These are phyloP conservation scores for Phytopythium boreale DNA, from an alignment of 352 stramenopile species.

Conservation along the genomic window DNA sequence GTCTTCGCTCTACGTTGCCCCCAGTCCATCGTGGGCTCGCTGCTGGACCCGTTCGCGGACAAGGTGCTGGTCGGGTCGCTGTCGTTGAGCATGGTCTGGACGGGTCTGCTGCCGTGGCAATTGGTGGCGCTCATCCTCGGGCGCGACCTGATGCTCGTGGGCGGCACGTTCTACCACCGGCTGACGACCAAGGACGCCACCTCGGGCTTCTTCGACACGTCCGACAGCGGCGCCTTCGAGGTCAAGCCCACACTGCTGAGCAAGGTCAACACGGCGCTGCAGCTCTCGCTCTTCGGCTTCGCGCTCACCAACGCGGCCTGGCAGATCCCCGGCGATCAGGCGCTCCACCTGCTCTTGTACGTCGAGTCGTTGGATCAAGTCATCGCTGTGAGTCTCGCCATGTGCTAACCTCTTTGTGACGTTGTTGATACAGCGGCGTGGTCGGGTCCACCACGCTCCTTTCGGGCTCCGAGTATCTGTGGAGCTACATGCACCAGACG, in stretches of 20 bases:
- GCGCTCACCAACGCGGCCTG: slow-evolving; percentile 72
- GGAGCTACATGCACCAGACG: slow-evolving; percentile 69
- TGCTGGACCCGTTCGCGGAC: slow-evolving; percentile 81
- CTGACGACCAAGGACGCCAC: slow-evolving; percentile 65
- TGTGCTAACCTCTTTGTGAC: slow-evolving; percentile 6
- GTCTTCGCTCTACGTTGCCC: neutral
- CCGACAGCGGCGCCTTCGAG: slow-evolving; percentile 65
- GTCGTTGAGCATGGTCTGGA: slow-evolving; percentile 73
- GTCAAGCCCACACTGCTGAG: slow-evolving; percentile 68
- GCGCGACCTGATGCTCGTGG: slow-evolving; percentile 65
- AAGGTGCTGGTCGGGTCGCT: slow-evolving; percentile 77
- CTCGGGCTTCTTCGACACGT: slow-evolving; percentile 79
- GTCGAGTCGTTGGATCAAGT: slow-evolving; percentile 9
- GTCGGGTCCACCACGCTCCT: slow-evolving; percentile 74
- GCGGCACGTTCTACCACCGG: slow-evolving; percentile 76
- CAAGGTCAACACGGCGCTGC: slow-evolving; percentile 81
- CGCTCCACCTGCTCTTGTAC: slow-evolving; percentile 65
- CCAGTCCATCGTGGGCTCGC: slow-evolving; percentile 75
- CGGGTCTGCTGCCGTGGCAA: slow-evolving; percentile 56
- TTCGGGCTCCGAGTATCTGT: slow-evolving; percentile 75
- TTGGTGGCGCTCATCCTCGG: slow-evolving; percentile 70
- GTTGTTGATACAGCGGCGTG: slow-evolving; percentile 32
- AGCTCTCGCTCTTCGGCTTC: slow-evolving; percentile 71
- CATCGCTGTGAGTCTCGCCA: neutral
- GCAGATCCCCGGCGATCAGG: slow-evolving; percentile 56